These are phyloP conservation scores for Postia placenta DNA, from an alignment of 768 basidiomycete genomes.

Conservation along the genomic window DNA sequence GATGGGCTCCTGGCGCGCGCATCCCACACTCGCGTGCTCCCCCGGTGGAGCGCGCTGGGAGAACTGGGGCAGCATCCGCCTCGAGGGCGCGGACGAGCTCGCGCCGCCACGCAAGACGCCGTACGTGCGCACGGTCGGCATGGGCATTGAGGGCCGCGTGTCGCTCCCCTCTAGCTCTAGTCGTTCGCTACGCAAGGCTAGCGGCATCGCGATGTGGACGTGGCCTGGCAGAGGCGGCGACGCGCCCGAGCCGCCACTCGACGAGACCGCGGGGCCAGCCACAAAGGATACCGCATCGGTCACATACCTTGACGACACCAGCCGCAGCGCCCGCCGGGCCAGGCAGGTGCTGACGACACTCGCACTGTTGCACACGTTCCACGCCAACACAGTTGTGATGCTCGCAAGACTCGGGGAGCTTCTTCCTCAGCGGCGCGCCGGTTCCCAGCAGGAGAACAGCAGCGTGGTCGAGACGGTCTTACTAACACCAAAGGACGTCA, in stretches of 20 bases:
- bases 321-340: conserved; percentile 16
- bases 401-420: conserved; percentile 27
- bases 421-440: conserved; percentile 59
- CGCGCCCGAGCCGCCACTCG: conserved; percentile 7
- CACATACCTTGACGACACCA: not conserved
- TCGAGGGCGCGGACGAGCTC: conserved; percentile 66
- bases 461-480: conserved; percentile 26
- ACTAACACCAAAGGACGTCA: conserved; percentile 56
- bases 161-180: conserved; percentile 10
- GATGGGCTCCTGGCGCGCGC: conserved; percentile 61
- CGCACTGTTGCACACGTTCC: conserved; percentile 63
- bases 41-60: conserved; percentile 37
- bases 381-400: conserved; percentile 25
- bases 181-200: conserved; percentile 17
- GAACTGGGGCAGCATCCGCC: conserved; percentile 51
- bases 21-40: conserved; percentile 43
- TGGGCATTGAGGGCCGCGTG: conserved; percentile 68
- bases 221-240: conserved; percentile 10
- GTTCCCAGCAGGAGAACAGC: conserved; percentile 35
- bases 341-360: conserved; percentile 41
- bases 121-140: conserved; percentile 53
- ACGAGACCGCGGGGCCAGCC: conserved; percentile 7
- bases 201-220: conserved; percentile 28
- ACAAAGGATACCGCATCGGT: not conserved
- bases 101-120: conserved; percentile 23